phyloP scores from a whole-genome alignment of 768 basidiomycete species.

The Chiua virens region DNA sequence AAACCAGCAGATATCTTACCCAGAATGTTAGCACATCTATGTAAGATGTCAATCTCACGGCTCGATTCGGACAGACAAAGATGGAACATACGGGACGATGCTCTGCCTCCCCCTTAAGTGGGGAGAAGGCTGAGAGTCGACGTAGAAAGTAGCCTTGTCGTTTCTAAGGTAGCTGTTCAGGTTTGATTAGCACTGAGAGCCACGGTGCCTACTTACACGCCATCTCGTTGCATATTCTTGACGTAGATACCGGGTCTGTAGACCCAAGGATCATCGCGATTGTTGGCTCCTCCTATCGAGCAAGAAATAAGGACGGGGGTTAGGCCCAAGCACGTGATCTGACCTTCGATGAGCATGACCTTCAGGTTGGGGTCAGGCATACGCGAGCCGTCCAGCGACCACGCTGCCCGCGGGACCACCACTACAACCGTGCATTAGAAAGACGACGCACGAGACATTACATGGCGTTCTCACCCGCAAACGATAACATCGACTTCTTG shows the following conservation, averaged over 20 bases:
- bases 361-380: constrained; percentile 71
- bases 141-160: constrained; percentile 74
- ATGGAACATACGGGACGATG: constrained; percentile 60
- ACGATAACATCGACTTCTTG: constrained; percentile 75
- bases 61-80: neutral
- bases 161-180: constrained; percentile 42
- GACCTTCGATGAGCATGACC: constrained; percentile 75
- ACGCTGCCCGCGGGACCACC: constrained; percentile 70
- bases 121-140: constrained; percentile 56
- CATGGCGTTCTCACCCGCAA: constrained; percentile 41
- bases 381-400: constrained; percentile 66
- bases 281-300: constrained; percentile 59
- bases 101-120: constrained; percentile 61
- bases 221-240: constrained; percentile 69
- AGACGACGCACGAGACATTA: neutral
- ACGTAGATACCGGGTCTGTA: constrained; percentile 71
- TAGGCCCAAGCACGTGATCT: neutral
- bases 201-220: constrained; percentile 47
- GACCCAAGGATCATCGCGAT: constrained; percentile 74
- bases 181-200: neutral
- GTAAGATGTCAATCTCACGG: neutral
- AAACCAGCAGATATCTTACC: constrained; percentile 32
- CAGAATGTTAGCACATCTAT: constrained; percentile 65
- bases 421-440: constrained; percentile 24
- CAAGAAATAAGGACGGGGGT: neutral